Conservation (phyloP, 2,329 filamentous ascomycete species). For the Fusarium incarnatum region DNA sequence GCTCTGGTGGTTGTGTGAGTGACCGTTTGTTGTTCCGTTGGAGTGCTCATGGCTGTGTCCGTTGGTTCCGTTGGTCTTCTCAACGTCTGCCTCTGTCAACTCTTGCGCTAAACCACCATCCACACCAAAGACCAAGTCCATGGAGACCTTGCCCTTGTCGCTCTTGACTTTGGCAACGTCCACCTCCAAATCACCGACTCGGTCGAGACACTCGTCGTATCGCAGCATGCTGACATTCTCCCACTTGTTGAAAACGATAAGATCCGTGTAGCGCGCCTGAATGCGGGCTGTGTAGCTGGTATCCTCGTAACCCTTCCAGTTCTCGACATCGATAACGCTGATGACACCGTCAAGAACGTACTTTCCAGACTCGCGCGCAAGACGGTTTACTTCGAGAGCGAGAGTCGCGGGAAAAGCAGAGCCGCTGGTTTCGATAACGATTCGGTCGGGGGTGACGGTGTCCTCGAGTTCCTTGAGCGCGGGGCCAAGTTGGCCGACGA, state of each 20-base stretch:
- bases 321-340: constrained; percentile 92
- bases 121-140: constrained; percentile 85
- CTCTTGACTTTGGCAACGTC: constrained; percentile 88
- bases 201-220: constrained; percentile 82
- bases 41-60: constrained; percentile 53
- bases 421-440: constrained; percentile 93
- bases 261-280: constrained; percentile 89
- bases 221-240: constrained; percentile 78
- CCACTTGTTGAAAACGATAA: constrained; percentile 96
- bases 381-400: constrained; percentile 87
- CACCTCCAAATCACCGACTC: constrained; percentile 82
- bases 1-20: constrained; percentile 72
- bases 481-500: constrained; percentile 88
- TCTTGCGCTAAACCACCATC: constrained; percentile 80
- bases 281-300: constrained; percentile 89
- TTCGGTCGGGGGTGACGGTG: constrained; percentile 75
- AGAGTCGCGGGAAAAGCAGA: constrained; percentile 89
- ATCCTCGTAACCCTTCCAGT: constrained; percentile 93
- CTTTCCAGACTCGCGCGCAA: constrained; percentile 73
- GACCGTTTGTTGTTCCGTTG: constrained; percentile 53
- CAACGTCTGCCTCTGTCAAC: constrained; percentile 57
- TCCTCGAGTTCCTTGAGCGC: constrained; percentile 80
- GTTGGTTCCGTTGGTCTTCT: constrained; percentile 50
- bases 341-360: constrained; percentile 89
- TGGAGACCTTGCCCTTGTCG: constrained; percentile 80